Evolutionary conservation across 1,284 basidiomycete genomes (phyloP), one percentile per base, ranked within the genome.

Genomic region (Moniliella sp.): DNA sequence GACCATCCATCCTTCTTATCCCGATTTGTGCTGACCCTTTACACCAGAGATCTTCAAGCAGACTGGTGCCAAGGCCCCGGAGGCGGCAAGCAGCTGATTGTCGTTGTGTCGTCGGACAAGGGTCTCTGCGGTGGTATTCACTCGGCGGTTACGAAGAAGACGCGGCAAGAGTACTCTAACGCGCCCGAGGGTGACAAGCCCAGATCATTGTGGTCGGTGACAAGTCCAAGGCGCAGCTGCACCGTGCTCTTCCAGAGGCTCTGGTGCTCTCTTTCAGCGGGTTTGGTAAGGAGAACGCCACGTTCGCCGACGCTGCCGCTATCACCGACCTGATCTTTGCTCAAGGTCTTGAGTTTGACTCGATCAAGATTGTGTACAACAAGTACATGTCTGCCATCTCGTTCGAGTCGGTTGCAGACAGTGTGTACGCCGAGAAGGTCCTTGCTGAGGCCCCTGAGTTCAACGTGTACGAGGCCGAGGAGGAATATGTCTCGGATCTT

Each of bases 61-160:
- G 39, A 46, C 57, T 25, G 55, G 56, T 35, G 46, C 50, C 7
- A 41, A 46, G 25, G 40, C 47, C 25, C 37, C 42, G 27, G 47
- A 49, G 17, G 48, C n/a, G 57, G 50, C 27, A 39, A 41, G 15
- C 45, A 54, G 42, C 50, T 59, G 13, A 50, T 93, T 48, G 81
- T 86, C 68, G 64, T 97, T 48, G 79, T 86, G 63, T 91, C 88
- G 30, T 94, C 86, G 37, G 88, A 97, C 74, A 88, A 91, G 69
- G 88, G 91, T 67, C 80, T 99, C 38, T 99, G 88, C 64, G 91
- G 91, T 67, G 91, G 91, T 74, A 93, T 99, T 61, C 88, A 97
- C 70, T 94, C 88, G 26, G 84, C 82, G 40, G 79, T 97, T 57
- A 72, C 79, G 50, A 93, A 93, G 67, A 71, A 73, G 32, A 78